phyloP scores from a whole-genome alignment of 805 yeast genomes.

The Debaryomyces maramus region DNA sequence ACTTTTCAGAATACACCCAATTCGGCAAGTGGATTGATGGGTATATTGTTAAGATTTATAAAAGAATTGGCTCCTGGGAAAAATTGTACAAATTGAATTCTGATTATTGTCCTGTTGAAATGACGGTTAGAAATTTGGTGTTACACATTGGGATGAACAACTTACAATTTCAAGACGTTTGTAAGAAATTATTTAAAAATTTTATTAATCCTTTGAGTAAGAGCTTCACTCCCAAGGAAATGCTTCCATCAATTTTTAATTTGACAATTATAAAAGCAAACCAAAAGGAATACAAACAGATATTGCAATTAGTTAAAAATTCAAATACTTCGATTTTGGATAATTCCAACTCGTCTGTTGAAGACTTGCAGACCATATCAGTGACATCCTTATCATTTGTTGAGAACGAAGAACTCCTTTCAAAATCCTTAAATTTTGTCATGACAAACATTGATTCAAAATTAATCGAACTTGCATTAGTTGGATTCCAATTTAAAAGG shows the following conservation, averaged over 20 bases:
- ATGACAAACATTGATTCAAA: conserved; percentile 54
- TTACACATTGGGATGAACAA: conserved; percentile 39
- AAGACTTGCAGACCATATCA: conserved; percentile 56
- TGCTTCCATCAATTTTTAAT: conserved; percentile 46
- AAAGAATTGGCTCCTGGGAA: conserved; percentile 31
- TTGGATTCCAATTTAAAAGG: conserved; percentile 49
- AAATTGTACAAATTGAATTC: conserved; percentile 10
- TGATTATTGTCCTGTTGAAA: conserved; percentile 31
- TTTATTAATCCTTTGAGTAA: conserved; percentile 48
- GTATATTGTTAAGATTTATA: conserved; percentile 17
- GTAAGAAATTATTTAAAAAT: conserved; percentile 44
- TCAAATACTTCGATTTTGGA: conserved; percentile 45
- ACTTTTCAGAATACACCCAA: conserved; percentile 24
- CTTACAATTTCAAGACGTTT: conserved; percentile 28
- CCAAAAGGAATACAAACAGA: conserved; percentile 59
- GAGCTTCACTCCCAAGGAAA: conserved; percentile 49
- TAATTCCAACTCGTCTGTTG: conserved; percentile 30
- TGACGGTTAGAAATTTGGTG: conserved; percentile 44
- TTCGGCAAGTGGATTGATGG: conserved; percentile 24
- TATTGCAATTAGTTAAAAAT: conserved; percentile 52
- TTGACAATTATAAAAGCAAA: conserved; percentile 39
- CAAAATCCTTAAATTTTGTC: conserved; percentile 58
- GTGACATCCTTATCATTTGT: conserved; percentile 56
- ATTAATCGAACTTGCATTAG: conserved; percentile 55
- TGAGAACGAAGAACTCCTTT: conserved; percentile 44